Evolutionary conservation across 352 stramenopile genomes (phyloP), one percentile per base, ranked within the genome.

Genomic region (Phytophthora cryptogea): DNA sequence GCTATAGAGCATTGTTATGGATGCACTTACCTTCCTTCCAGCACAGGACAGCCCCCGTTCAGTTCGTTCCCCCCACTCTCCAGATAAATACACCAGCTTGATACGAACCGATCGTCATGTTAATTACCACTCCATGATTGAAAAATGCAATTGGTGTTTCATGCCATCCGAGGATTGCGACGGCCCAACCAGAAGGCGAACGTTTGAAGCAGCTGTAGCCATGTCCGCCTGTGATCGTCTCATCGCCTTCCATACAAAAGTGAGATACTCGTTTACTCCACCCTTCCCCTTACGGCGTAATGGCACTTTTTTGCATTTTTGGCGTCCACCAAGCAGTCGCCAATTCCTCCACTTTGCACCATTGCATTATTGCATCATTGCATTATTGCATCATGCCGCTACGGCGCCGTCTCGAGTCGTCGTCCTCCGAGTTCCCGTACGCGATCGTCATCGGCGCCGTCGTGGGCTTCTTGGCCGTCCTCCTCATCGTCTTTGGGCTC

Each of bases 391-490:
- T 5, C 26, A 67, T 63, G 37, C 17, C 31, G 28, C 30, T 65
- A 10, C 54, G 54, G 11, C 54, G 45, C 30, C 42, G 16, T 2
- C 7, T 43, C 26, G 28, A 14, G 8, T 45, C 54, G 1, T 43
- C 47, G 2, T 32, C 42, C 5, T 54, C 54, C 6, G 70, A 76
- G 9, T 71, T 76, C 30, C 54, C 70, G 3, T 68, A 65, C 39
- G 63, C 11, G 1, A 66, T 80, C 36, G 46, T 70, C 9, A 71
- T 69, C 30, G 72, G 68, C 14, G 32, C 60, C 8, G 43, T 50
- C 39, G 55, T 80, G 30, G 68, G 65, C 27, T 49, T 80, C 32
- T 33, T 68, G 23, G 65, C 68, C 30, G 2, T 73, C 4, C 37
- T 79, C 8, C 51, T 78, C 27, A 46, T 76, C 20, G 32, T 65